phyloP scores from a whole-genome alignment of 768 basidiomycete genomes.

The Phlebiopsis flavidoalba region DNA sequence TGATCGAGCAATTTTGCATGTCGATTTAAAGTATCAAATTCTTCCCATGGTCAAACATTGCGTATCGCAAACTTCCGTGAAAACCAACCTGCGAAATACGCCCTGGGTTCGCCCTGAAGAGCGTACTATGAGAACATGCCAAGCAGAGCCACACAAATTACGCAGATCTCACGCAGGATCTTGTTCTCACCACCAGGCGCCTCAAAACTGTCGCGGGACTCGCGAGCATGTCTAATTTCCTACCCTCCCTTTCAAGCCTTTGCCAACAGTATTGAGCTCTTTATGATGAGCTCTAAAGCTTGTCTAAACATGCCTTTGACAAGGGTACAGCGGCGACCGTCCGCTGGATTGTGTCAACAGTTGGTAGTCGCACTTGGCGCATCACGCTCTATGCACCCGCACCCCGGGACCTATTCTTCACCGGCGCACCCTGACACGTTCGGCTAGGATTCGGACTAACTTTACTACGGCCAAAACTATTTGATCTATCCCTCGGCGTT shows the following conservation, averaged over 20 bases:
- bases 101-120: too few species aligned
- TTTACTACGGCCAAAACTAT: slow-evolving; percentile 85
- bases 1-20: too few species aligned
- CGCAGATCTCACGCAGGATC: neutral
- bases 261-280: slow-evolving; percentile 33
- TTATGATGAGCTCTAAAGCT: neutral
- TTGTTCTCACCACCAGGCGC: neutral
- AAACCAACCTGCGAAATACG: too few species aligned
- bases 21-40: too few species aligned
- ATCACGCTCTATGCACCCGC: neutral
- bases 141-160: neutral
- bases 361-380: slow-evolving; percentile 23
- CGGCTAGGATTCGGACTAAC: slow-evolving; percentile 58
- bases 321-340: slow-evolving; percentile 33
- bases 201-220: too few species aligned
- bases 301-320: neutral
- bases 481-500: slow-evolving; percentile 88
- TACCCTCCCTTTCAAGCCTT: slow-evolving; percentile 40
- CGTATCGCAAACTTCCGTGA: too few species aligned
- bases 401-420: slow-evolving; percentile 5
- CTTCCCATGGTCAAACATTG: too few species aligned
- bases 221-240: slow-evolving; percentile 29
- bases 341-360: slow-evolving; percentile 31
- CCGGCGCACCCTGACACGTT: neutral
- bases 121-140: neutral